A percentile compares a stretch with the other conserved stretches of the same genome.
Evolutionary conservation across 352 stramenopile genomes (phyloP).

Genomic region (Phytophthora pseudosyringae): DNA sequence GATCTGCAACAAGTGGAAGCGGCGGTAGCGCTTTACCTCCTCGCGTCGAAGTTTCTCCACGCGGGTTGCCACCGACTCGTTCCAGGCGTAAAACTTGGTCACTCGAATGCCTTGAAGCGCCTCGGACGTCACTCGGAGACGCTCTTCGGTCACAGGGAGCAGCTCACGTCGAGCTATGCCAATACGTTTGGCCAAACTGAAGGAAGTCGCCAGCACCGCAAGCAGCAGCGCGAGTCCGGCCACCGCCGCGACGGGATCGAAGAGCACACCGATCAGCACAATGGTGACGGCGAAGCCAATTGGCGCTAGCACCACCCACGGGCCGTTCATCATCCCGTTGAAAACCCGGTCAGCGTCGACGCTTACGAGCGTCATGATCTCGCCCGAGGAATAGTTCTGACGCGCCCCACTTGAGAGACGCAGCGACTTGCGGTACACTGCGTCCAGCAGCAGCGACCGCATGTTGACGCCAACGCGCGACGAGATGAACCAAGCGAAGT

Average conservation of each 20-base stretch:
- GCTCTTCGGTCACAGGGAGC: constrained; percentile 53
- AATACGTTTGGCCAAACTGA: constrained; percentile 35
- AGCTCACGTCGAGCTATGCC: constrained; percentile 42
- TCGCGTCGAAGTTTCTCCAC: constrained; percentile 48
- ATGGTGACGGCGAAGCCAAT: constrained; percentile 36
- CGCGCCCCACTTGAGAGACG: constrained; percentile 48
- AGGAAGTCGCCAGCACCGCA: constrained; percentile 23
- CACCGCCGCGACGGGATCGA: constrained; percentile 34
- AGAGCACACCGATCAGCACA: constrained; percentile 29
- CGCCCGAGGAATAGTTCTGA: constrained; percentile 53
- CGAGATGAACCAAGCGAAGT: constrained; percentile 58
- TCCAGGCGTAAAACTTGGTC: constrained; percentile 93
- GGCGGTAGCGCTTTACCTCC: constrained; percentile 49
- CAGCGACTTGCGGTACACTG: constrained; percentile 63
- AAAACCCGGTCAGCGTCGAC: constrained; percentile 65
- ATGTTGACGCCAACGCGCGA: constrained; percentile 54
- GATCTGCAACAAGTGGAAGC: constrained; percentile 56
- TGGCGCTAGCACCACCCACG: constrained; percentile 44
- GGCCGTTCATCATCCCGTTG: constrained; percentile 50
- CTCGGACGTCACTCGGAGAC: constrained; percentile 95
- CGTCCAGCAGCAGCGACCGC: constrained; percentile 50
- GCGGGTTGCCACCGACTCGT: constrained; percentile 44
- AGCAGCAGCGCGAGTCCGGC: constrained; percentile 21
- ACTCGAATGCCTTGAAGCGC: constrained; percentile 91
- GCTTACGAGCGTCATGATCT: constrained; percentile 64